Evolutionary conservation across 495 filamentous ascomycete genomes (phyloP).

Genomic region (Penicillium daleae): DNA sequence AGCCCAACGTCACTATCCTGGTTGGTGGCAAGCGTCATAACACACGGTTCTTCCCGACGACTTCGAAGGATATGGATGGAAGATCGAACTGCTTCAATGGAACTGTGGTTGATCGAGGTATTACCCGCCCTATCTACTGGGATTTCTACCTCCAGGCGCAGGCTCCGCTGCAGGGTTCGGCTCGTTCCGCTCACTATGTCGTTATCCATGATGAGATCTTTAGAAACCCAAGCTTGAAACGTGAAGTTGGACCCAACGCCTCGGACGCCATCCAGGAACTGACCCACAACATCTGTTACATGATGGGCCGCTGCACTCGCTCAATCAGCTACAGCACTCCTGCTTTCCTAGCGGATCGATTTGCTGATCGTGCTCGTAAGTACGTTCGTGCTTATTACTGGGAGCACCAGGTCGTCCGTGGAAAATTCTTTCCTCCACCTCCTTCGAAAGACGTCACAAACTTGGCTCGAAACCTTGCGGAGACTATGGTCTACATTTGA

Average conservation of each 20-base stretch:
- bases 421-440: background rate
- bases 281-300: constrained; percentile 74
- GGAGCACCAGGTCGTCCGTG: background rate
- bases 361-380: constrained; percentile 67
- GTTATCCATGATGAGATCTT: constrained; percentile 74
- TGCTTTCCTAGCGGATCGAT: constrained; percentile 74
- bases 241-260: constrained; percentile 34
- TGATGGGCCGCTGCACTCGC: constrained; percentile 76
- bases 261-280: constrained; percentile 60
- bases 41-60: constrained; percentile 75
- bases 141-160: constrained; percentile 87
- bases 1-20: constrained; percentile 49
- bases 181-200: constrained; percentile 72
- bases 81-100: constrained; percentile 68
- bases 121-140: constrained; percentile 69
- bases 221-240: background rate
- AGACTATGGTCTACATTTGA: constrained; percentile 22
- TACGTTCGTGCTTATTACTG: constrained; percentile 50
- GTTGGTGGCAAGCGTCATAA: constrained; percentile 83
- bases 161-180: constrained; percentile 78
- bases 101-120: constrained; percentile 78
- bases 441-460: background rate
- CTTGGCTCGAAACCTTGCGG: background rate
- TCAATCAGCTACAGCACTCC: constrained; percentile 75
- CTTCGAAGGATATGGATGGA: constrained; percentile 45